Base-by-base conservation (phyloP, 1,284 basidiomycete species). In the Sporisorium iseilematis-ciliati region DNA sequence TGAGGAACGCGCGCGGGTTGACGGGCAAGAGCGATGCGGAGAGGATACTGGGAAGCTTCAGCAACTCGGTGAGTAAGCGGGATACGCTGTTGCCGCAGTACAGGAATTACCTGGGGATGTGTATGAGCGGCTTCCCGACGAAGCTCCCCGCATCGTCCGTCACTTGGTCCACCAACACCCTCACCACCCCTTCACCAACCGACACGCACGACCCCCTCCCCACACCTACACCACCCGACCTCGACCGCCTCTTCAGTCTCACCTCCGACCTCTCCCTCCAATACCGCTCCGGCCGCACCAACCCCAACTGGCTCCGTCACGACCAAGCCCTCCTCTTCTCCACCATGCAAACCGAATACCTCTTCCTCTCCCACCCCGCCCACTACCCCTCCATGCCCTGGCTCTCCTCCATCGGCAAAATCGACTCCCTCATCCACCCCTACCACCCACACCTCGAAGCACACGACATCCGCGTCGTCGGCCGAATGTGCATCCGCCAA, bases 301-400 rank as follows among this genome's bases (percentile, higher is more conserved):
- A 63, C 20, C 7, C 38, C 4, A 43, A 67, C 46, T 75, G 73
- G 73, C 21, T 75, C 1, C 52, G 57, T 3, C 38, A 57, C 57
- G 63, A 65, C 43, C 59, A 71, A 31, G 60, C 67, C 0, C 38
- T 65, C n/a, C 50, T 75, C 60, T 64, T 53, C 11, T 31, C 48
- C 12, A 75, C 73, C 0, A 75, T 71, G 68, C 26, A 55, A 12
- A 67, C 67, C 43, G 72, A 75, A 42, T 69, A 69, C 54, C 60
- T 71, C 31, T 55, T 71, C 29, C 43, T 71, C 2, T 25, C 42
- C 2, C 21, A 50, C 14, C n/a, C n/a, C 0, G 49, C 45, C 0
- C 54, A 64, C 49, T 75, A 75, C 50, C 73, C 73, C 5, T 61
- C 60, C 48, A 75, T 71, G 67, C 67, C 64, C 26, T 75, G 73